Conservation (phyloP, 208 protist genomes). For the Strigomonas culicis region DNA sequence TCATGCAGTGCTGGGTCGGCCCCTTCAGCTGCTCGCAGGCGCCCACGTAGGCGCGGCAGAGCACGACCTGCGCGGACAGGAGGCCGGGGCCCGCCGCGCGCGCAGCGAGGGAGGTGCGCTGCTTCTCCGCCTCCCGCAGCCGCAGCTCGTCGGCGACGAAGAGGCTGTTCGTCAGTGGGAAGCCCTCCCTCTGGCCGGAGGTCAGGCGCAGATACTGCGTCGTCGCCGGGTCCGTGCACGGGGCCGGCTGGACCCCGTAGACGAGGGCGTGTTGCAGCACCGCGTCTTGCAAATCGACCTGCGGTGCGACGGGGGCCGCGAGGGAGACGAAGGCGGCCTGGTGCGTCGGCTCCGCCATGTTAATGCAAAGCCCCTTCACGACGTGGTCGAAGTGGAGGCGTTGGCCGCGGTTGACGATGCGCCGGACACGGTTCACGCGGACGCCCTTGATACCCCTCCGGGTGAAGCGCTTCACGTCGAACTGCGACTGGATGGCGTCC, state of each 20-base stretch:
- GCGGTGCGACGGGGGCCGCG: conserved; percentile 51
- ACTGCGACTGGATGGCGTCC: conserved; percentile 64
- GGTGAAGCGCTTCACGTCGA: conserved; percentile 52
- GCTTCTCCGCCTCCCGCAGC: conserved; percentile 33
- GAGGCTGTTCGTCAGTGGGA: conserved; percentile 87
- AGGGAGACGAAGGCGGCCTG: conserved; percentile 78
- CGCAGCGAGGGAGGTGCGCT: neutral
- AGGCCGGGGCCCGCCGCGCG: conserved; percentile 22
- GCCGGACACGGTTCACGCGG: conserved; percentile 62
- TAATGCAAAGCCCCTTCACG: conserved; percentile 63
- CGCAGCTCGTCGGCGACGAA: conserved; percentile 81
- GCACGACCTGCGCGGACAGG: conserved; percentile 22
- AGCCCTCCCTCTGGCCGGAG: conserved; percentile 28
- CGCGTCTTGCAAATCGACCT: conserved; percentile 27
- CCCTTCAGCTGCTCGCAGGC: conserved; percentile 18
- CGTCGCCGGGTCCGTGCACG: conserved; percentile 54
- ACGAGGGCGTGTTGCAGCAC: conserved; percentile 49
- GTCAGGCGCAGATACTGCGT: conserved; percentile 64
- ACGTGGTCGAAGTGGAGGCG: conserved; percentile 81
- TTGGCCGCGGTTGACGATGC: conserved; percentile 76
- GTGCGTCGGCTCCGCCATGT: conserved; percentile 63
- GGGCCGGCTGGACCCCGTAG: conserved; percentile 14
- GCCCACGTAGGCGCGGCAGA: conserved; percentile 23
- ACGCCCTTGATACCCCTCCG: conserved; percentile 57
- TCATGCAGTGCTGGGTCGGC: conserved; percentile 17